phyloP scores from a whole-genome alignment of 257 asterid genomes.

The Anisodus tanguticus region DNA sequence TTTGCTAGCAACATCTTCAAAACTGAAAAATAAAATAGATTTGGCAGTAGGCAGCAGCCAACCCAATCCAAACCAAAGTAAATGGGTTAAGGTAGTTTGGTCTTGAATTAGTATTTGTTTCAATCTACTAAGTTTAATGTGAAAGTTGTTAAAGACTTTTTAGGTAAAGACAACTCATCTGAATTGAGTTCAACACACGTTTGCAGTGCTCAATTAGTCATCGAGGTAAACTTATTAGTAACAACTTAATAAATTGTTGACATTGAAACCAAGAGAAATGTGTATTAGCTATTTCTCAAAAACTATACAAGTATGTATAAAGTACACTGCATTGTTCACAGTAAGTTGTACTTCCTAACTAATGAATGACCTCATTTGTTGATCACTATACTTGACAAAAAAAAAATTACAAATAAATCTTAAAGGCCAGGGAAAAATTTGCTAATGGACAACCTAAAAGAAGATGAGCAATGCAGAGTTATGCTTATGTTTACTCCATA shows the following conservation, averaged over 20 bases:
- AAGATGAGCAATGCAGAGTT: constrained; percentile 8
- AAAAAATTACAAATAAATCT: neutral
- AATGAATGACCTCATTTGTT: constrained; percentile 15
- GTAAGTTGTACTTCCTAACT: neutral
- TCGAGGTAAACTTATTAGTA: neutral
- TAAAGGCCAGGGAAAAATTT: neutral
- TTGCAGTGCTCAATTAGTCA: neutral
- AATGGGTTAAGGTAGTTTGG: constrained; percentile 25
- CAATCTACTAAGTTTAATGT: neutral
- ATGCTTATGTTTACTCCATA: constrained; percentile 30
- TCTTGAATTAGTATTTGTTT: constrained; percentile 2
- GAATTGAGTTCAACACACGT: neutral
- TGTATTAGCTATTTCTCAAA: constrained; percentile 17
- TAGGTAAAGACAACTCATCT: neutral
- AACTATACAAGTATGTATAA: neutral
- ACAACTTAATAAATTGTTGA: neutral
- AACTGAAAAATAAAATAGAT: neutral
- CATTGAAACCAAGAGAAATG: constrained; percentile 21
- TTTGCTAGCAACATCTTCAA: neutral
- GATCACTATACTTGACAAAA: neutral
- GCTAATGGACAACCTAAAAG: constrained; percentile 20
- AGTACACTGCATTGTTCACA: constrained; percentile 10
- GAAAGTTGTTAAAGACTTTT: neutral
- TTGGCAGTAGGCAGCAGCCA: constrained; percentile 15
- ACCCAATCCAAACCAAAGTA: neutral